Evolutionary conservation across 2,329 filamentous ascomycete genomes (phyloP), one percentile per base, ranked within the genome.

Genomic region (Alternaria angustiovoidea): DNA sequence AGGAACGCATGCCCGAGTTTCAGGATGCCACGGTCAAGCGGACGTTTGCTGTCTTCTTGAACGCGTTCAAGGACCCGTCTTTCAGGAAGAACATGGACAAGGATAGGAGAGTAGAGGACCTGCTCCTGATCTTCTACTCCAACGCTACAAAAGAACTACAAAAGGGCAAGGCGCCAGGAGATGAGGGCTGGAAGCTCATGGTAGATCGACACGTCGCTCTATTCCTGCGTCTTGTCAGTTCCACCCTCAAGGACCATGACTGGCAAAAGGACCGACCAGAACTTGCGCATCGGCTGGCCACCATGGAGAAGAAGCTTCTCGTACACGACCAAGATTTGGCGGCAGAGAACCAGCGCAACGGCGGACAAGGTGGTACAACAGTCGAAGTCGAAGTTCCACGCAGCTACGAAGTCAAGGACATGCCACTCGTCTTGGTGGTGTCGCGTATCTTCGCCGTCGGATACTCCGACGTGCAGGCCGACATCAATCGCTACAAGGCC

Each of bases 91-190:
- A 89, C 60, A 93, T 97, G 83, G 93, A 97, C 75, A 96, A 96
- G 80, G 94, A 97, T 78, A 88, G 94, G 64, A 90, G 94, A 73
- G 90, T 96, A 22, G 95, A 99, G 79, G 94, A 96, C 65, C 82
- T 98, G 52, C 88, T 99, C 52, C 85, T 99, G 68, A 97, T 98
- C 65, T 98, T 99, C 83, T 98, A 96, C 80, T 96, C 94, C 1
- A 91, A 92, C 64, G 94, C 95, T 7, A 96, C 93, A 46, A 96
- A 96, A 77, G 94, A 96, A 63, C 86, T 97, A 72, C 89, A 91
- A 78, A 92, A 92, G 77, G 87, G 90, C 54, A 91, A 91, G 78
- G 80, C 87, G 1, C 85, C 88, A 0, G 91, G 91, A 47, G 94
- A 98, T 77, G 93, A 96, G 76, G 87, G 88, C 54, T 97, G 93